phyloP scores from a whole-genome alignment of 2,329 filamentous ascomycete genomes.

The Penicillium freii region DNA sequence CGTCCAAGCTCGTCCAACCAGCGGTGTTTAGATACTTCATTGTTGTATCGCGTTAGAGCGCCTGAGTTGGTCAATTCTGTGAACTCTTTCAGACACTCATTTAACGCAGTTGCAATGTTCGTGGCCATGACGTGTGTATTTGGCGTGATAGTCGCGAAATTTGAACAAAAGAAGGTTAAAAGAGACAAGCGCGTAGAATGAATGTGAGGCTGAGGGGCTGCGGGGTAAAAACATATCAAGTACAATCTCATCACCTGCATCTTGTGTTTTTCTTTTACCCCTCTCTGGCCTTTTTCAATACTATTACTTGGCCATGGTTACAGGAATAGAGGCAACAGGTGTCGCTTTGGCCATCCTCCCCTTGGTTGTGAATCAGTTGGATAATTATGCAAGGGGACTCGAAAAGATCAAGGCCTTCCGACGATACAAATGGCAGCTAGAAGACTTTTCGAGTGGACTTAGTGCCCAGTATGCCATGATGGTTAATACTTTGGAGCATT shows the following conservation, averaged over 20 bases:
- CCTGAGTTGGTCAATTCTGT: not conserved
- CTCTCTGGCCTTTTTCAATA: too few species aligned
- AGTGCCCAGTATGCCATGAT: constrained; percentile 11
- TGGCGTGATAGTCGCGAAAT: too few species aligned
- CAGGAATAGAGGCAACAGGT: constrained; percentile 15
- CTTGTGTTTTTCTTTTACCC: too few species aligned
- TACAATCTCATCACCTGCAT: too few species aligned
- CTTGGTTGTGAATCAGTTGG: constrained; percentile 25
- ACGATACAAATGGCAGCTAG: constrained; percentile 15
- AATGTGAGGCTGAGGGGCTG: too few species aligned
- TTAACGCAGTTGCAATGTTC: not conserved
- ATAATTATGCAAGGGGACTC: constrained; percentile 20
- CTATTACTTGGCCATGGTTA: not conserved
- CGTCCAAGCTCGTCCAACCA: constrained; percentile 25
- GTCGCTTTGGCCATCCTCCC: constrained; percentile 24
- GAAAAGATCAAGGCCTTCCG: constrained; percentile 16
- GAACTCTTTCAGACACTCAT: not conserved
- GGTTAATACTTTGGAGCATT: constrained; percentile 3
- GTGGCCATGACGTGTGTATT: not conserved
- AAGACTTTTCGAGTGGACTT: constrained; percentile 5
- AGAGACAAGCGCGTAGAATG: too few species aligned
- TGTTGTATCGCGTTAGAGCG: not conserved
- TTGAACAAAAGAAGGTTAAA: too few species aligned
- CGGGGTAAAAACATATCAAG: too few species aligned
- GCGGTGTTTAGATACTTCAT: not conserved